These are phyloP conservation scores for Fusarium keratoplasticum DNA, from an alignment of 2,329 filamentous ascomycete species.

Conservation along the genomic window DNA sequence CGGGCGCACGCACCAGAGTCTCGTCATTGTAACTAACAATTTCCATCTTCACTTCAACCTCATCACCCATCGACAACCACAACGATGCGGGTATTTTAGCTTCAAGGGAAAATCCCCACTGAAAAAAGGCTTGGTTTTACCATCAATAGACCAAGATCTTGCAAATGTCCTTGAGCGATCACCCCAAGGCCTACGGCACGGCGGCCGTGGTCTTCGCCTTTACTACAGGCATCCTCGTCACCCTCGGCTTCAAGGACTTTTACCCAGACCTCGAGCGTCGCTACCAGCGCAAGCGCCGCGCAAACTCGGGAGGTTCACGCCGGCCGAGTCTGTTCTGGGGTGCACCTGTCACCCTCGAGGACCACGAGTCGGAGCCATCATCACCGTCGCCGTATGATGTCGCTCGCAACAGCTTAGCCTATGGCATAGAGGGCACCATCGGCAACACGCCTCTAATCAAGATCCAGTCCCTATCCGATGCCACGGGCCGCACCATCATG, in stretches of 20 bases:
- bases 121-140: constrained; percentile 6
- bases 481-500: constrained; percentile 88
- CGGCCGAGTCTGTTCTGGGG: constrained; percentile 61
- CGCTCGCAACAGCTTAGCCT: constrained; percentile 61
- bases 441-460: constrained; percentile 91
- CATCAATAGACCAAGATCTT: constrained; percentile 1
- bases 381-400: constrained; percentile 36
- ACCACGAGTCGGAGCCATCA: constrained; percentile 58
- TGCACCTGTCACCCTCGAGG: constrained; percentile 65
- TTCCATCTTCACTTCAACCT: constrained; percentile 8
- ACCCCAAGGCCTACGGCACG: constrained; percentile 71
- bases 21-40: constrained; percentile 15
- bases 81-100: constrained; percentile 28
- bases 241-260: constrained; percentile 82
- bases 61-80: background rate
- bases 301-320: constrained; percentile 38
- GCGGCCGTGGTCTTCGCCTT: constrained; percentile 80
- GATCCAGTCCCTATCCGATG: constrained; percentile 86
- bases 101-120: constrained; percentile 1
- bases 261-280: constrained; percentile 79
- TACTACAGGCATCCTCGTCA: constrained; percentile 79
- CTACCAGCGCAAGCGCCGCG: constrained; percentile 62
- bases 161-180: constrained; percentile 69
- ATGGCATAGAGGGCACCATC: constrained; percentile 91
- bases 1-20: constrained; percentile 25